Evolutionary conservation across 306 rosid species (phyloP).

Genomic region (Fagus sylvatica): DNA sequence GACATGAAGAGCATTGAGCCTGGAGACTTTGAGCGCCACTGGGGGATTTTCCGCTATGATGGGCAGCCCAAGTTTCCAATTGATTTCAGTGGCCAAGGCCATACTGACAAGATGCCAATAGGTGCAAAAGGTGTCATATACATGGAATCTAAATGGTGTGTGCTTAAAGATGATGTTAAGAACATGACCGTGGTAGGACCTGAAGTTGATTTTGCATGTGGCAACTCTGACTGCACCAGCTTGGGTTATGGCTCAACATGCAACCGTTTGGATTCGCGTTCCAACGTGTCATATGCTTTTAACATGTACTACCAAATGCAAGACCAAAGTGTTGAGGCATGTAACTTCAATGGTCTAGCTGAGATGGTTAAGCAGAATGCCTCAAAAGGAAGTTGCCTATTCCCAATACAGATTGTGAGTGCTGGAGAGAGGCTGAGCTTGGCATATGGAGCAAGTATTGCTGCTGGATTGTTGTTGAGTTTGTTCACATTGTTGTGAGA

Average conservation of each 20-base stretch:
- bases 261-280: slow-evolving; percentile 15
- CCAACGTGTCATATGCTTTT: slow-evolving; percentile 57
- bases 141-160: slow-evolving; percentile 61
- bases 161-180: slow-evolving; percentile 1
- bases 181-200: neutral
- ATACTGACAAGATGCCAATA: slow-evolving; percentile 27
- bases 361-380: slow-evolving; percentile 41
- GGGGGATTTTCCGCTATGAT: slow-evolving; percentile 71
- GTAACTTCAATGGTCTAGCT: slow-evolving; percentile 47
- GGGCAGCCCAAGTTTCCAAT: slow-evolving; percentile 63
- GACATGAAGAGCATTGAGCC: slow-evolving; percentile 61
- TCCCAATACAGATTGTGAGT: slow-evolving; percentile 46
- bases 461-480: slow-evolving; percentile 29
- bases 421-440: slow-evolving; percentile 34
- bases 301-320: slow-evolving; percentile 61
- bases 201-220: slow-evolving; percentile 49
- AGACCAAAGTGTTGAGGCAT: slow-evolving; percentile 62
- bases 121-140: slow-evolving; percentile 66
- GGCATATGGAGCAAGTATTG: neutral
- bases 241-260: slow-evolving; percentile 48
- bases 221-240: slow-evolving; percentile 55
- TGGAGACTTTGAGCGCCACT: slow-evolving; percentile 76
- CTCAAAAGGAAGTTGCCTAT: slow-evolving; percentile 43
- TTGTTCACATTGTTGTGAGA: slow-evolving; percentile 21
- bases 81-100: slow-evolving; percentile 56